Evolutionary conservation across 2,329 filamentous ascomycete genomes (phyloP).

Genomic region (Ampelomyces quisqualis): DNA sequence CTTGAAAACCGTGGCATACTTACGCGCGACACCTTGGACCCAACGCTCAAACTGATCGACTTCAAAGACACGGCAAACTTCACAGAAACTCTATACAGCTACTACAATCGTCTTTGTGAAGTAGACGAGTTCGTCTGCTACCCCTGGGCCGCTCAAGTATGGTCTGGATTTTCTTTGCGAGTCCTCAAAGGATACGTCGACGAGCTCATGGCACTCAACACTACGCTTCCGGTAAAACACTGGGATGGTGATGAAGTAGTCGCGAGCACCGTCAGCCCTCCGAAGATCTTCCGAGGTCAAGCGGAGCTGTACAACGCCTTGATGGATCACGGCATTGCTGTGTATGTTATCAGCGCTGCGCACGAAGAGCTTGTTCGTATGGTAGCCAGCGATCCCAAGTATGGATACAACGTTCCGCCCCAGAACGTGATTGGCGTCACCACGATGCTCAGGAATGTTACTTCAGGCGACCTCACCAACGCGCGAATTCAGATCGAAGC

Average conservation of each 20-base stretch:
- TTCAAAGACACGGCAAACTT: slow-evolving; percentile 38
- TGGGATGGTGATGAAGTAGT: slow-evolving; percentile 32
- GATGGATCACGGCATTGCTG: slow-evolving; percentile 33
- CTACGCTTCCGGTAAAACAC: slow-evolving; percentile 25
- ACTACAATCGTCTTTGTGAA: slow-evolving; percentile 34
- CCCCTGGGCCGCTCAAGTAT: slow-evolving; percentile 34
- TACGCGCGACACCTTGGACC: slow-evolving; percentile 32
- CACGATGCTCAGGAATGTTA: slow-evolving; percentile 30
- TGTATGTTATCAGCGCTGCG: slow-evolving; percentile 34
- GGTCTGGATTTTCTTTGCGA: slow-evolving; percentile 29
- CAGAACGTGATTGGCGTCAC: slow-evolving; percentile 37
- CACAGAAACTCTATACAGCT: slow-evolving; percentile 34
- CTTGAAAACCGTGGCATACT: slow-evolving; percentile 37
- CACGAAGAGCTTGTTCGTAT: slow-evolving; percentile 38
- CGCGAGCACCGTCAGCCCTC: slow-evolving; percentile 20
- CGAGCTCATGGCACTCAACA: slow-evolving; percentile 32
- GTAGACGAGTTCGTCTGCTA: slow-evolving; percentile 35
- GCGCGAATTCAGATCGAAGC: slow-evolving; percentile 30
- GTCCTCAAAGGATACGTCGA: slow-evolving; percentile 33
- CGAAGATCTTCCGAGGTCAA: slow-evolving; percentile 30
- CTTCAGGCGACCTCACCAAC: slow-evolving; percentile 30
- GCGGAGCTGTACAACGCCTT: slow-evolving; percentile 33
- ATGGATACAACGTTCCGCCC: slow-evolving; percentile 35
- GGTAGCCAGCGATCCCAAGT: slow-evolving; percentile 36
- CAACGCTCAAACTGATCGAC: slow-evolving; percentile 31